Evolutionary conservation across 108 stramenopile species (phyloP).

Genomic region (Skeletonema tropicum): DNA sequence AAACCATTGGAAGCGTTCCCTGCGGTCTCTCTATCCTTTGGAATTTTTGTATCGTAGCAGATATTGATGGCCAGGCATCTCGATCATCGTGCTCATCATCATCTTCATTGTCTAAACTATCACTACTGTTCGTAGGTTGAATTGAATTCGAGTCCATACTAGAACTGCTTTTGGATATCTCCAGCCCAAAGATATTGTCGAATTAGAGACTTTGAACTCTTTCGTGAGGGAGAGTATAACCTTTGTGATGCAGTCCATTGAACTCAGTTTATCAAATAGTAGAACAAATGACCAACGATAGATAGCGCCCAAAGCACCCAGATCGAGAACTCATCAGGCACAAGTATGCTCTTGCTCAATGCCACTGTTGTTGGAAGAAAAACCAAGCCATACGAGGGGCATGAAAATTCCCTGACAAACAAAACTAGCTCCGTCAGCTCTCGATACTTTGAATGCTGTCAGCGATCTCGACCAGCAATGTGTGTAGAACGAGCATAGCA

Average conservation of each 20-base stretch:
- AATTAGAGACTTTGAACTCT: neutral
- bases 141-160: constrained; percentile 19
- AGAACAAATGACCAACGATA: constrained; percentile 33
- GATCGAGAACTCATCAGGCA: constrained; percentile 45
- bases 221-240: constrained; percentile 14
- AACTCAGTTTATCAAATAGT: constrained; percentile 45
- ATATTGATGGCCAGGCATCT: constrained; percentile 30
- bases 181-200: constrained; percentile 6
- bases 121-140: constrained; percentile 10
- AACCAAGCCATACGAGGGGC: constrained; percentile 28
- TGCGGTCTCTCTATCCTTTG: constrained; percentile 40
- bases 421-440: constrained; percentile 37
- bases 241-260: constrained; percentile 43
- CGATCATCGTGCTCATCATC: constrained; percentile 5
- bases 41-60: constrained; percentile 48
- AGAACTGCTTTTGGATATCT: constrained; percentile 29
- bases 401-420: constrained; percentile 42
- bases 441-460: constrained; percentile 46
- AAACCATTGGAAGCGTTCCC: constrained; percentile 60
- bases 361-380: constrained; percentile 16
- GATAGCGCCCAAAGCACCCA: constrained; percentile 42
- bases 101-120: constrained; percentile 19
- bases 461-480: constrained; percentile 60
- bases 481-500: constrained; percentile 48
- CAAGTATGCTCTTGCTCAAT: constrained; percentile 18